phyloP scores from a whole-genome alignment of 768 basidiomycete genomes.

The Phylloporus arenicola region DNA sequence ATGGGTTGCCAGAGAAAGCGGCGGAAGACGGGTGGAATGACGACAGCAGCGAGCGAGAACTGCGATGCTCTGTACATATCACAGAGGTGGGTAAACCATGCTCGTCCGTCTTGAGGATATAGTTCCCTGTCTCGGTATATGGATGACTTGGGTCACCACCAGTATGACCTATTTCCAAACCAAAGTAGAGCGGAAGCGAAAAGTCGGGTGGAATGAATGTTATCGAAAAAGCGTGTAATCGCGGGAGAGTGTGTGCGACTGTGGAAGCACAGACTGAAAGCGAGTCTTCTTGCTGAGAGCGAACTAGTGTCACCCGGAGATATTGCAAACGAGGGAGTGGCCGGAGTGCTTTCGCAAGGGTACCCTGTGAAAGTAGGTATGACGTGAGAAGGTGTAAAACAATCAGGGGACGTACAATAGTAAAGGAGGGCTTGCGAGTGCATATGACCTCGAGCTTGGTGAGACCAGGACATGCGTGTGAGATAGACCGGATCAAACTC shows the following conservation, averaged over 20 bases:
- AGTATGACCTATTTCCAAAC: slow-evolving; percentile 37
- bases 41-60: slow-evolving; percentile 26
- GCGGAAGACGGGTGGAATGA: slow-evolving; percentile 21
- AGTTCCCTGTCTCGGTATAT: slow-evolving; percentile 43
- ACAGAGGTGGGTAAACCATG: slow-evolving; percentile 59
- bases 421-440: slow-evolving; percentile 65
- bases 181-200: slow-evolving; percentile 43
- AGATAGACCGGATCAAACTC: slow-evolving; percentile 61
- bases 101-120: slow-evolving; percentile 53
- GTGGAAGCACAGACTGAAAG: slow-evolving; percentile 54
- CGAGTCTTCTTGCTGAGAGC: slow-evolving; percentile 58
- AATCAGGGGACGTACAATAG: slow-evolving; percentile 43
- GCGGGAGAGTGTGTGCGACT: slow-evolving; percentile 63
- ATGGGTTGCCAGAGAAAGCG: not conserved
- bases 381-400: not conserved
- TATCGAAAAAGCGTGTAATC: slow-evolving; percentile 57
- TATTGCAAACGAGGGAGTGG: slow-evolving; percentile 59
- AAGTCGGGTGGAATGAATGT: slow-evolving; percentile 60
- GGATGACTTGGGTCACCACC: slow-evolving; percentile 21
- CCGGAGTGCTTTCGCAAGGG: slow-evolving; percentile 57
- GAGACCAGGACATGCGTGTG: slow-evolving; percentile 60
- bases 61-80: slow-evolving; percentile 44
- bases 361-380: slow-evolving; percentile 15
- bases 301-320: slow-evolving; percentile 60
- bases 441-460: slow-evolving; percentile 61